phyloP scores from a whole-genome alignment of 2,329 filamentous ascomycete genomes.

The Trichoderma simmonsii region DNA sequence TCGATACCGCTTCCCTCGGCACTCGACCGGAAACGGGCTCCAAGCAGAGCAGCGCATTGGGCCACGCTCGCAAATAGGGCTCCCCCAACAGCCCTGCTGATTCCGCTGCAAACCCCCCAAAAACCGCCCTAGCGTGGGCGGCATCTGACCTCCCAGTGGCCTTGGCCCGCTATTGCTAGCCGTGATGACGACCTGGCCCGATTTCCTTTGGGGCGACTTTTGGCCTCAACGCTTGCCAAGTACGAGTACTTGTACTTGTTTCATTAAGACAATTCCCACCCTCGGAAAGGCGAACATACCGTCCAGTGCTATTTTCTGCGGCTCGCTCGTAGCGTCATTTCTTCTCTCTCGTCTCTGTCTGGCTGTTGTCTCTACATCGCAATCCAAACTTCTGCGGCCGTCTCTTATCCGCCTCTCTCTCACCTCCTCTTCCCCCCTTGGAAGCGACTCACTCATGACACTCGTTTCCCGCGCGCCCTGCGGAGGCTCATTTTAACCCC shows the following conservation, averaged over 20 bases:
- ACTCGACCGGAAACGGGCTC: constrained; percentile 9
- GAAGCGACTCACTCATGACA: constrained; percentile 19
- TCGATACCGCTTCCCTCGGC: constrained; percentile 1
- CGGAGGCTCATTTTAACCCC: constrained; percentile 18
- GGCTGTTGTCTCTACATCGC: constrained; percentile 10
- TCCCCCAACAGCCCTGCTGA: constrained; percentile 9
- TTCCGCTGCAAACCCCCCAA: constrained; percentile 13
- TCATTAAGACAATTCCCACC: constrained; percentile 12
- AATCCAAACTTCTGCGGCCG: constrained; percentile 4
- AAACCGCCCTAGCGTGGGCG: constrained; percentile 7
- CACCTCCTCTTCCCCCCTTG: not conserved
- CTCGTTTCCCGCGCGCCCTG: constrained; percentile 15
- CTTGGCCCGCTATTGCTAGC: constrained; percentile 14
- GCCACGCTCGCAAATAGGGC: not conserved
- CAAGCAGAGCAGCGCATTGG: constrained; percentile 11
- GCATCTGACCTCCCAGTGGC: constrained; percentile 18
- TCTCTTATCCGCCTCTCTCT: not conserved
- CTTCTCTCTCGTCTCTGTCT: not conserved
- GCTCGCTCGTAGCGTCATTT: constrained; percentile 18
- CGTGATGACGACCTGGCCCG: constrained; percentile 15
- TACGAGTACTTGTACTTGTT: not conserved
- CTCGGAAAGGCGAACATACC: not conserved
- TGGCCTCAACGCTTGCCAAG: constrained; percentile 16
- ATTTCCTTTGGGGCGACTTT: constrained; percentile 3
- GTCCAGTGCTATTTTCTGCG: not conserved